phyloP scores from a whole-genome alignment of 106 monocot species.

The Dendrobium catenatum region DNA sequence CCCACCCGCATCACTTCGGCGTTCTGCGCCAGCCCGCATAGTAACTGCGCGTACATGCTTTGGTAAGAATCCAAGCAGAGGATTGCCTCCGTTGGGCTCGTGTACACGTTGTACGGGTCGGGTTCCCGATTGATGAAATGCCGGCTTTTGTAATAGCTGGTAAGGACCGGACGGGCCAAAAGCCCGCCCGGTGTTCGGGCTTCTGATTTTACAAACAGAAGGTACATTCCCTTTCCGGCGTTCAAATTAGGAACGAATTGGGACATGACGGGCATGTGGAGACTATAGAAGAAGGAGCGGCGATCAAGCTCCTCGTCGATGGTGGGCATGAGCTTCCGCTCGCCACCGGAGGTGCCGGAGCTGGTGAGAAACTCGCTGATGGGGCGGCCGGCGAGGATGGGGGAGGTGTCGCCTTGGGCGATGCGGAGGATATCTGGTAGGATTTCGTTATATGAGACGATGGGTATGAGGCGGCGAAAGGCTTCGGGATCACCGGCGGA shows the following conservation, averaged over 20 bases:
- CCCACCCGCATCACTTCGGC: conserved; percentile 76
- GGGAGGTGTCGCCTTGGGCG: conserved; percentile 72
- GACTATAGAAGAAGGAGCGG: conserved; percentile 67
- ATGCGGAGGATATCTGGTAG: conserved; percentile 66
- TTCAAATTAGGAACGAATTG: conserved; percentile 57
- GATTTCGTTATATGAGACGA: conserved; percentile 64
- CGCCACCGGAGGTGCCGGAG: conserved; percentile 88
- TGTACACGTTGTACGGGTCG: conserved; percentile 67
- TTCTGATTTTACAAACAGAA: conserved; percentile 76
- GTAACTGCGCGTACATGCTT: conserved; percentile 83
- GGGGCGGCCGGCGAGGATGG: conserved; percentile 67
- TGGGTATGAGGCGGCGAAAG: conserved; percentile 50
- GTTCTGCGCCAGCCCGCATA: conserved; percentile 62
- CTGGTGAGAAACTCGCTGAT: conserved; percentile 90
- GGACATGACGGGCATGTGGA: conserved; percentile 73
- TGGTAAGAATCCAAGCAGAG: conserved; percentile 76
- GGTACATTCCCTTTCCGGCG: conserved; percentile 86
- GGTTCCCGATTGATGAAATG: conserved; percentile 52
- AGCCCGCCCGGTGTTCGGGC: conserved; percentile 67
- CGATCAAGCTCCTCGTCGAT: conserved; percentile 77
- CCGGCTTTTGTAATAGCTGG: conserved; percentile 84
- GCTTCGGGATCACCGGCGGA: conserved; percentile 15
- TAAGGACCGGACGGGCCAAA: conserved; percentile 71
- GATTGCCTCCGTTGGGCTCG: conserved; percentile 77
- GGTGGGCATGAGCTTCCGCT: conserved; percentile 88